Percentiles rank a stretch among this genome's conserved stretches.
phyloP scores from a whole-genome alignment of 345 rosid genomes.

The Jatropha curcas region DNA sequence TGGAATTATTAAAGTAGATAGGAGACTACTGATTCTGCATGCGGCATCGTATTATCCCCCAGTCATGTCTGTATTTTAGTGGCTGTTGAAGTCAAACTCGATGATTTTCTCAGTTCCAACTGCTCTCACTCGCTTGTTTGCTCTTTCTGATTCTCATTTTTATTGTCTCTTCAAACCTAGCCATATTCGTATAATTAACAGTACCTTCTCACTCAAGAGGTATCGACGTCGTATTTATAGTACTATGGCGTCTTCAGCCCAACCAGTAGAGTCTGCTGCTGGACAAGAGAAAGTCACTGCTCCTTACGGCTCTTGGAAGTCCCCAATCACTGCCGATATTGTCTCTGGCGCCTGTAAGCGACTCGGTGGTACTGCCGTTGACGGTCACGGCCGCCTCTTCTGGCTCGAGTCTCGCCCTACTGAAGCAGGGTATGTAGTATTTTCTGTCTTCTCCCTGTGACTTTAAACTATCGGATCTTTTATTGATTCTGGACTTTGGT shows the following conservation, averaged over 20 bases:
- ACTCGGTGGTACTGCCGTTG: conserved; percentile 74
- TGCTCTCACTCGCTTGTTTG: conserved; percentile 34
- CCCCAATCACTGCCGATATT: conserved; percentile 84
- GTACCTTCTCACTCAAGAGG: conserved; percentile 11
- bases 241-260: conserved; percentile 57
- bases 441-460: not conserved
- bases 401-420: conserved; percentile 86
- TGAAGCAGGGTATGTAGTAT: conserved; percentile 62
- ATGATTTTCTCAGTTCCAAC: conserved; percentile 34
- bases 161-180: not conserved
- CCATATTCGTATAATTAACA: not conserved
- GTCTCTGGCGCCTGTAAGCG: conserved; percentile 82
- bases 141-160: conserved; percentile 1
- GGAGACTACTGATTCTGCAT: too few relatives aligned
- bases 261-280: conserved; percentile 8
- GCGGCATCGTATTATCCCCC: too few relatives aligned
- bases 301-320: conserved; percentile 92
- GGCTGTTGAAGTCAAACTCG: not conserved
- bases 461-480: not conserved
- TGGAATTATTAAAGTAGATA: too few relatives aligned
- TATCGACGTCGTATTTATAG: not conserved
- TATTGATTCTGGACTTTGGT: not conserved
- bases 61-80: not conserved
- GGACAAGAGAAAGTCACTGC: conserved; percentile 42
- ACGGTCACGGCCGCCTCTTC: conserved; percentile 65